Base-by-base conservation (phyloP, 2,329 filamentous ascomycete species). In the Volutella citrinella region DNA sequence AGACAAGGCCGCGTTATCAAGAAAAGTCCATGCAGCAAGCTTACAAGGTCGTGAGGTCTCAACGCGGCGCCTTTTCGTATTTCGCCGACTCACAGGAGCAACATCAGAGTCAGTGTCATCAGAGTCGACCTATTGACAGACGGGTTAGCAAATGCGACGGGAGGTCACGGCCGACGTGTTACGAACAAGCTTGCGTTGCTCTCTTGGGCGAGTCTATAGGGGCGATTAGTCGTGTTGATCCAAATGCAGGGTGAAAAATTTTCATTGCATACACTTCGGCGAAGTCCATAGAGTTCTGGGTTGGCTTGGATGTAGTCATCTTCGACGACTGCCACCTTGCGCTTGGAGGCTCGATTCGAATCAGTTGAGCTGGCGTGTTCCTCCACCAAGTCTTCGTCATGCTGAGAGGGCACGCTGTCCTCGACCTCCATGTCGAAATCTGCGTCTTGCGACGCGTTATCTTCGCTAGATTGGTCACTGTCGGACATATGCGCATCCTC, bases 211-310 rank as follows among this genome's bases (percentile, higher is more conserved):
- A 36, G 72, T 73, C 75, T 80, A 47, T 15, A 27, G 32, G 19
- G n/a, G n/a, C n/a, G n/a, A n/a, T n/a, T n/a, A n/a, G n/a, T n/a
- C n/a, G n/a, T n/a, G n/a, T n/a, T n/a, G n/a, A n/a, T n/a, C n/a
- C n/a, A n/a, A n/a, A n/a, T n/a, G n/a, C n/a, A n/a, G n/a, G n/a
- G n/a, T n/a, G n/a, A 44, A 46, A 45, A 32, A 3, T 40, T 52
- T 49, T 49, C 47, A 41, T n/a, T 32, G 65, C 84, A 44, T 82
- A 93, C 90, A 69, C 93, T 98, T 68, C 93, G 80, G 51, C 93
- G 81, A 49, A 98, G 73, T 29, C 93, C 93, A 68, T 97, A 98
- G 8, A 98, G 72, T 65, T 95, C 89, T 27, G 93, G 93, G 55
- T 98, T 95, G 56, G 87, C 85, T 53, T 83, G 77, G 52, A 97